Conservation (phyloP, 1,284 basidiomycete species). For the Moesziomyces sp. region DNA sequence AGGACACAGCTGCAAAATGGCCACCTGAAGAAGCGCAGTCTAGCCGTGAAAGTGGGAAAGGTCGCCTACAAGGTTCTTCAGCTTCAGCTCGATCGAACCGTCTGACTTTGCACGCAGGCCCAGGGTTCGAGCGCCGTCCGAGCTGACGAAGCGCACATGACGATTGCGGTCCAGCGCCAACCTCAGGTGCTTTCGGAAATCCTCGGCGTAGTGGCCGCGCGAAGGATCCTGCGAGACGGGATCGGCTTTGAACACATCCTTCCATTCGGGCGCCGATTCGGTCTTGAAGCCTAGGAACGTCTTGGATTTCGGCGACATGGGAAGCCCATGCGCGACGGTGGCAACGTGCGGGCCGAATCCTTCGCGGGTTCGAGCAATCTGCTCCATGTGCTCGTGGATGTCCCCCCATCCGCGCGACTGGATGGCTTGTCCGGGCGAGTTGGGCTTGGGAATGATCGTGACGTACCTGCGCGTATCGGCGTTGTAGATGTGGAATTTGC, state of each 20-base stretch:
- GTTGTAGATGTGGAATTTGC: neutral
- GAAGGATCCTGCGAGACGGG: neutral
- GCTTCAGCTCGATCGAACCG: neutral
- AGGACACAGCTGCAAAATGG: too few species aligned
- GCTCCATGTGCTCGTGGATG: neutral
- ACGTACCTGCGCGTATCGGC: neutral
- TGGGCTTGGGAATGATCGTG: neutral
- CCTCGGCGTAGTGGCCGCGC: neutral
- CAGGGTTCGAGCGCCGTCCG: neutral
- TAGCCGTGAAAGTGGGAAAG: neutral
- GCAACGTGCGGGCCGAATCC: neutral
- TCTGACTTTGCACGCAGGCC: neutral
- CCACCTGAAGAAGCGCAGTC: neutral
- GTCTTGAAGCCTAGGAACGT: neutral
- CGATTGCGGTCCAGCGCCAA: neutral
- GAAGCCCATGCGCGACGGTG: neutral
- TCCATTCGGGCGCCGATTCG: neutral
- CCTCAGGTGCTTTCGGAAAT: neutral
- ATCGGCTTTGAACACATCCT: neutral
- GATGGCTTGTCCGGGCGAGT: neutral
- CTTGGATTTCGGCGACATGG: neutral
- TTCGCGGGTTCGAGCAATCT: neutral
- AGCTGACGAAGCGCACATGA: neutral
- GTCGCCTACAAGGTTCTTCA: neutral
- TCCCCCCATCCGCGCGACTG: neutral